These are phyloP conservation scores for Arthrobotrys musiformis DNA, from an alignment of 2,329 filamentous ascomycete species.

Conservation along the genomic window DNA sequence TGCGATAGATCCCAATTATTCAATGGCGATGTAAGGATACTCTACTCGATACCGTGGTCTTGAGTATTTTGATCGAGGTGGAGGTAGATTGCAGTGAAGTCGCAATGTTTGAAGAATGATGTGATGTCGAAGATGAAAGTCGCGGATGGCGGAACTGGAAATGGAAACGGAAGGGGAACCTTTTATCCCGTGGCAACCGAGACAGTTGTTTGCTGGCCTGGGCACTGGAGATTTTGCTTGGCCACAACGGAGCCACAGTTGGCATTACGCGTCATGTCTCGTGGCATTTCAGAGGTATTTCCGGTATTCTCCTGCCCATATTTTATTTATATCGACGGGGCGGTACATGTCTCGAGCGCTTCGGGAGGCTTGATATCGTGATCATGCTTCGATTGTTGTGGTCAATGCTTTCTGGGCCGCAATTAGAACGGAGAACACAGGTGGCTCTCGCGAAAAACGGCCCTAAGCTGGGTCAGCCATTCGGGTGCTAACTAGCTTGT, in stretches of 20 bases:
- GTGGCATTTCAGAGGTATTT: constrained; percentile 8
- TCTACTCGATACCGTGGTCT: background rate
- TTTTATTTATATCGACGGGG: background rate
- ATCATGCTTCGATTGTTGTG: no score
- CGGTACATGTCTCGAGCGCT: no score
- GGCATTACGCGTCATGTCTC: constrained; percentile 50
- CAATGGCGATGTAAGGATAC: background rate
- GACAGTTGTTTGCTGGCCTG: constrained; percentile 11
- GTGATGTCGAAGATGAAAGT: background rate
- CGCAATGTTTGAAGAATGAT: constrained; percentile 26
- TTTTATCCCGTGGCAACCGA: constrained; percentile 38
- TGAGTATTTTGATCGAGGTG: background rate
- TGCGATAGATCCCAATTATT: background rate
- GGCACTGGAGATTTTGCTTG: constrained; percentile 42
- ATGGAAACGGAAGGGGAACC: background rate
- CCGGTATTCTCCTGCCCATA: background rate
- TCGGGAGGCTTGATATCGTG: no score
- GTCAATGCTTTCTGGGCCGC: no score
- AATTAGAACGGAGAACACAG: background rate
- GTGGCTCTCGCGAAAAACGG: background rate
- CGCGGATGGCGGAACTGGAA: constrained; percentile 32
- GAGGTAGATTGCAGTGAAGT: background rate
- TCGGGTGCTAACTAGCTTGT: background rate
- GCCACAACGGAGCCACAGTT: constrained; percentile 39
- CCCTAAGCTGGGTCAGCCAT: no score